These are phyloP conservation scores for Myriosclerotinia scirpicola DNA, from an alignment of 2,329 filamentous ascomycete genomes.

Conservation along the genomic window DNA sequence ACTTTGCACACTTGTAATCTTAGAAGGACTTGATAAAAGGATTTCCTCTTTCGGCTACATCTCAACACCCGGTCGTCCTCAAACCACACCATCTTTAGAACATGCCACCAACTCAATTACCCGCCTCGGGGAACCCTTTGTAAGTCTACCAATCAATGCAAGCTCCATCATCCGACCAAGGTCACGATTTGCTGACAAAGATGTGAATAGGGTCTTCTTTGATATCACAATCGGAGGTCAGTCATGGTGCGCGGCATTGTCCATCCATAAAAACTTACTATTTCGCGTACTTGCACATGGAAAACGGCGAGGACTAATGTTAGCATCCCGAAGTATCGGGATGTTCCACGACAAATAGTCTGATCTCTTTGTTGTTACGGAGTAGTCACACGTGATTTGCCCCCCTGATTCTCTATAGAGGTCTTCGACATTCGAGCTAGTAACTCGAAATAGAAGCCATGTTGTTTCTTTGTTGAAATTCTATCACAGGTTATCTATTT, in stretches of 20 bases:
- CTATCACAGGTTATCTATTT: slow-evolving; percentile 35
- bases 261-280: neutral
- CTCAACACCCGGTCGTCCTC: neutral
- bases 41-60: slow-evolving; percentile 7
- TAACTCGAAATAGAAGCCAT: neutral
- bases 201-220: slow-evolving; percentile 52
- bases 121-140: slow-evolving; percentile 48
- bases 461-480: slow-evolving; percentile 6
- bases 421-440: neutral
- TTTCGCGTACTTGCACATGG: neutral
- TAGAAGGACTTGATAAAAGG: neutral
- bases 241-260: slow-evolving; percentile 35
- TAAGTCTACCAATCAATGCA: slow-evolving; percentile 38
- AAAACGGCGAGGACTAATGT: neutral
- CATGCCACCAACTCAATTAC: slow-evolving; percentile 45
- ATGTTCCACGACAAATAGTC: neutral
- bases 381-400: slow-evolving; percentile 9
- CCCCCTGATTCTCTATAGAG: too few species aligned
- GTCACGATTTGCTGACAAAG: slow-evolving; percentile 29
- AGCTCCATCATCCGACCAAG: neutral
- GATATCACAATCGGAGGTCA: slow-evolving; percentile 77
- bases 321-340: slow-evolving; percentile 7
- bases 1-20: neutral
- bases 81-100: neutral
- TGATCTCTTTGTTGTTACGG: neutral